phyloP scores from a whole-genome alignment of 1,284 basidiomycete genomes.

The Cutaneotrichosporon dermatis region DNA sequence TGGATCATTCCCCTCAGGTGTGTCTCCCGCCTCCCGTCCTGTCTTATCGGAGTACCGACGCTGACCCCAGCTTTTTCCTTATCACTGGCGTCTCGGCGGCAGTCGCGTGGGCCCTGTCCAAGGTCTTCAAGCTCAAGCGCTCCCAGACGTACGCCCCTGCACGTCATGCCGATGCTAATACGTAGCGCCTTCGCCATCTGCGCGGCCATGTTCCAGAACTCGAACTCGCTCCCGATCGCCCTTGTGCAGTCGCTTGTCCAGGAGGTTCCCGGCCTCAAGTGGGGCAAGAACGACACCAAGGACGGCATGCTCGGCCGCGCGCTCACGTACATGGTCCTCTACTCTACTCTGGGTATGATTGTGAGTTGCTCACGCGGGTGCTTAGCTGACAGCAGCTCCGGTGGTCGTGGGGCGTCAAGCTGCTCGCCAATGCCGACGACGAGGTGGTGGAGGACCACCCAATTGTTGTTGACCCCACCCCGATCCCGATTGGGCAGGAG shows the following conservation, averaged over 20 bases:
- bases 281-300: slow-evolving; percentile 73
- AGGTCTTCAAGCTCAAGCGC: slow-evolving; percentile 45
- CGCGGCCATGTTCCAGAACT: slow-evolving; percentile 58
- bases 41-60: no score
- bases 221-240: slow-evolving; percentile 86
- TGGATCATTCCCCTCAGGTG: slow-evolving; percentile 85
- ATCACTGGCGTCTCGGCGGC: slow-evolving; percentile 61
- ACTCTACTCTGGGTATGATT: slow-evolving; percentile 90
- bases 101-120: slow-evolving; percentile 48
- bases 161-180: no score
- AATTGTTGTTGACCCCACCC: no score
- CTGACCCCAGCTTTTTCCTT: slow-evolving; percentile 56
- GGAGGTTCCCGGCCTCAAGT: slow-evolving; percentile 75
- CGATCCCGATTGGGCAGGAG: neutral
- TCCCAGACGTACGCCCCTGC: slow-evolving; percentile 35
- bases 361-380: slow-evolving; percentile 51
- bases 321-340: slow-evolving; percentile 84
- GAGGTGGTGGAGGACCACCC: neutral
- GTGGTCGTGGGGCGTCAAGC: slow-evolving; percentile 79
- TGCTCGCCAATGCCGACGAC: slow-evolving; percentile 69
- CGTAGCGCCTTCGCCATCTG: slow-evolving; percentile 68
- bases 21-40: slow-evolving; percentile 29
- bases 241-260: slow-evolving; percentile 78
- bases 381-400: slow-evolving; percentile 57
- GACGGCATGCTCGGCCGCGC: slow-evolving; percentile 88